These are phyloP conservation scores for Geotrichum bryndzae DNA, from an alignment of 1,139 yeast species.

Conservation along the genomic window DNA sequence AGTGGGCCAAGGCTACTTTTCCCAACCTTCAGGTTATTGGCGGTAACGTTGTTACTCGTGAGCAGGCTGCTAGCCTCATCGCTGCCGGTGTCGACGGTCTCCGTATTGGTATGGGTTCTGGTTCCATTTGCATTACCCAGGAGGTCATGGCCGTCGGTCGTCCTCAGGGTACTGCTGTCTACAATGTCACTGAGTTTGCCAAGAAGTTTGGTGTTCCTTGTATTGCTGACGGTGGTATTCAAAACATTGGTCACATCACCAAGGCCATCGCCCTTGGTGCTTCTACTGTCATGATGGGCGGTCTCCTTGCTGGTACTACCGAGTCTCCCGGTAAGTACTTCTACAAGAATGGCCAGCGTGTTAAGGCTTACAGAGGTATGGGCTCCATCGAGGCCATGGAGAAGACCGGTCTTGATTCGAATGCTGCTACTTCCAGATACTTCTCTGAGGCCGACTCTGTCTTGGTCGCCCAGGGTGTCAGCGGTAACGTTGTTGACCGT, in stretches of 20 bases:
- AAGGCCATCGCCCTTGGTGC: slow-evolving; percentile 97
- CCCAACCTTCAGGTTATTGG: slow-evolving; percentile 86
- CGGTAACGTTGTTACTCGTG: slow-evolving; percentile 98
- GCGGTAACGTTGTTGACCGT: slow-evolving; percentile 94
- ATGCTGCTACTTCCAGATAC: slow-evolving; percentile 97
- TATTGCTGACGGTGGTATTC: slow-evolving; percentile 99
- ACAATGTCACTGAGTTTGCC: slow-evolving; percentile 80
- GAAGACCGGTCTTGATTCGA: slow-evolving; percentile 77
- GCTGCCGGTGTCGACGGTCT: slow-evolving; percentile 97
- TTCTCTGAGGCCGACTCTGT: slow-evolving; percentile 94
- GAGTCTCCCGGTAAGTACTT: slow-evolving; percentile 99
- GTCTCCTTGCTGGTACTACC: slow-evolving; percentile 95
- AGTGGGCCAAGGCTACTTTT: slow-evolving; percentile 77
- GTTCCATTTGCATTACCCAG: slow-evolving; percentile 97
- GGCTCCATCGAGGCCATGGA: slow-evolving; percentile 99
- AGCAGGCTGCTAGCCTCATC: slow-evolving; percentile 94
- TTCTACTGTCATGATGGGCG: slow-evolving; percentile 98
- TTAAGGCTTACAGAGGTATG: slow-evolving; percentile 98
- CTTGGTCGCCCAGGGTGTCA: slow-evolving; percentile 97
- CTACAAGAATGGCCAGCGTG: slow-evolving; percentile 96
- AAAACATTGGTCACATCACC: slow-evolving; percentile 96
- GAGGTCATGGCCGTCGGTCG: slow-evolving; percentile 99
- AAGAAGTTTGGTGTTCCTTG: slow-evolving; percentile 89
- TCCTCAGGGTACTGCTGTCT: slow-evolving; percentile 98
- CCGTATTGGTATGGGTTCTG: slow-evolving; percentile 99